A percentile compares a stretch with the other conserved stretches of the same genome.
phyloP scores from a whole-genome alignment of 371 early-diverging fungal species.

The Nosema muscidifuracis region DNA sequence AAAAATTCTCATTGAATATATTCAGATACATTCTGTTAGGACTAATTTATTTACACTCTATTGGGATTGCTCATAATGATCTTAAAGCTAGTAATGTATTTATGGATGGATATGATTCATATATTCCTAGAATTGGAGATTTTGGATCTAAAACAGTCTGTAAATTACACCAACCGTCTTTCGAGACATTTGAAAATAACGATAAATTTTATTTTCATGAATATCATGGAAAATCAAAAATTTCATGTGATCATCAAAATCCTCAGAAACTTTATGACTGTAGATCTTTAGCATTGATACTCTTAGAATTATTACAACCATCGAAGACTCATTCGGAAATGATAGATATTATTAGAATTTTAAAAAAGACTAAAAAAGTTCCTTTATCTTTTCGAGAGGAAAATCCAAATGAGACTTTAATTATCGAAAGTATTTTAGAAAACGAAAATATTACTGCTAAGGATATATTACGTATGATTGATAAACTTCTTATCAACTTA shows the following conservation, averaged over 20 bases:
- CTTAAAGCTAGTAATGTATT: constrained; percentile 45
- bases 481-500: too few species aligned
- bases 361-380: background rate
- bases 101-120: constrained; percentile 52
- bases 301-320: background rate
- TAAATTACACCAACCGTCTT: background rate
- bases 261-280: background rate
- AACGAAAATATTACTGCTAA: background rate
- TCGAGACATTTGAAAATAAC: background rate
- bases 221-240: background rate
- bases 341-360: background rate
- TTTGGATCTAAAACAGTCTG: constrained; percentile 37
- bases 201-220: background rate
- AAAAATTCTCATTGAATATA: background rate
- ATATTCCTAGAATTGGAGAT: constrained; percentile 65
- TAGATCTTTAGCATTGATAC: background rate
- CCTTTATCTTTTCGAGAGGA: background rate
- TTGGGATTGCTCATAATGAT: constrained; percentile 44
- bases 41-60: constrained; percentile 25
- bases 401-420: background rate
- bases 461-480: background rate
- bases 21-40: constrained; percentile 39
- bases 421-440: background rate
- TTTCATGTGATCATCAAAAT: background rate
- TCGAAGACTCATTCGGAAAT: constrained; percentile 1